phyloP scores from a whole-genome alignment of 2,329 filamentous ascomycete genomes.

The Trichoderma polysporum region DNA sequence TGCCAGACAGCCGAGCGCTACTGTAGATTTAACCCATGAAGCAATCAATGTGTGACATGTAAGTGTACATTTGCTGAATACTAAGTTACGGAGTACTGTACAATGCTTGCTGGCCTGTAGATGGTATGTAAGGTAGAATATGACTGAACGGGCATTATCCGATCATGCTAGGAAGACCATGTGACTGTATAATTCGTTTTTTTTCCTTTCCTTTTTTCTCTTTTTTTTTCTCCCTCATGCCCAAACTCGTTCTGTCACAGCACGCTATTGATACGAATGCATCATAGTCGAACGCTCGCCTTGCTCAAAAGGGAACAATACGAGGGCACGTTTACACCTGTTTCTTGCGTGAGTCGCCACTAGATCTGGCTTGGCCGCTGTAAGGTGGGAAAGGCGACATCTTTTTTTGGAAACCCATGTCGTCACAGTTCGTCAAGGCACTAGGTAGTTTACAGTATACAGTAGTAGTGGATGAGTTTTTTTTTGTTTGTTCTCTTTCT shows the following conservation, averaged over 20 bases:
- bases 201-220: background rate
- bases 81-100: too few species aligned
- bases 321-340: background rate
- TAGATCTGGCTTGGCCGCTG: background rate
- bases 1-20: too few species aligned
- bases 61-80: background rate
- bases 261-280: background rate
- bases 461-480: background rate
- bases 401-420: constrained; percentile 15
- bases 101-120: background rate
- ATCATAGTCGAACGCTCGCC: constrained; percentile 2
- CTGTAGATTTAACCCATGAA: background rate
- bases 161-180: background rate
- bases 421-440: background rate
- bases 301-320: background rate
- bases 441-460: background rate
- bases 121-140: too few species aligned
- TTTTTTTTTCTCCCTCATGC: background rate
- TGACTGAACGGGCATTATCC: background rate
- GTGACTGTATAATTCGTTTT: background rate
- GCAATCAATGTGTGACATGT: background rate
- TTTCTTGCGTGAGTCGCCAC: background rate
- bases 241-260: background rate
- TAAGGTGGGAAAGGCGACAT: background rate
- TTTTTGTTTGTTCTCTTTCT: background rate